Conservation (phyloP, 2,329 filamentous ascomycete species). For the Chaetothyriales sp. region DNA sequence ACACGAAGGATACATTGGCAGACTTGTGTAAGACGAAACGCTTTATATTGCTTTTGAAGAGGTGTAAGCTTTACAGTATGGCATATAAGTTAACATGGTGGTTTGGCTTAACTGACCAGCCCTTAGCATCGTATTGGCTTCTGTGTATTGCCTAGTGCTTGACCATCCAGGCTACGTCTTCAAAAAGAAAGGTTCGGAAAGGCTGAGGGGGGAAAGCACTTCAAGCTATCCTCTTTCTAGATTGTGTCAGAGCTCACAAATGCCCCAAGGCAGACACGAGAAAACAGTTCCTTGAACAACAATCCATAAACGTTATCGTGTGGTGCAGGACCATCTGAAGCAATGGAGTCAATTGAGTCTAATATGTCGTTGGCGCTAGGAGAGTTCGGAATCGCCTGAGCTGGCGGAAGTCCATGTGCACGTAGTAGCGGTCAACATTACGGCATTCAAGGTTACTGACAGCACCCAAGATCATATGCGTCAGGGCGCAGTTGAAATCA, state of each 20-base stretch:
- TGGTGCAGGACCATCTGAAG: no score
- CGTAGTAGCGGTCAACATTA: no score
- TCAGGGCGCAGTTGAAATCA: no score
- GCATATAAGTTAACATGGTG: no score
- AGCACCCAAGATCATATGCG: no score
- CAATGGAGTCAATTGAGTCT: no score
- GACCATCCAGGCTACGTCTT: neutral
- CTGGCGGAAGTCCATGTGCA: no score
- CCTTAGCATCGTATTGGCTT: neutral
- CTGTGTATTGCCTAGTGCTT: neutral
- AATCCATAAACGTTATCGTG: no score
- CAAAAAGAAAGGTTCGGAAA: neutral
- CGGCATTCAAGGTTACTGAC: no score
- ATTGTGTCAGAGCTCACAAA: neutral
- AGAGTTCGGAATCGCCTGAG: no score
- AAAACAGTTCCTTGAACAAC: neutral
- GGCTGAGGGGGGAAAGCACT: neutral
- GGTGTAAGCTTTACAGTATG: constrained; percentile 2
- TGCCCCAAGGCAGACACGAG: neutral
- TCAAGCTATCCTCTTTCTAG: neutral
- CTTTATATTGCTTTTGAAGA: constrained; percentile 47
- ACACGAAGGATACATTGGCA: constrained; percentile 47
- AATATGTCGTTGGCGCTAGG: no score
- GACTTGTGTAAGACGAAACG: constrained; percentile 41
- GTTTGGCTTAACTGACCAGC: no score